Base-by-base conservation (phyloP, 1,139 yeast species). In the Kodamaea ohmeri region DNA sequence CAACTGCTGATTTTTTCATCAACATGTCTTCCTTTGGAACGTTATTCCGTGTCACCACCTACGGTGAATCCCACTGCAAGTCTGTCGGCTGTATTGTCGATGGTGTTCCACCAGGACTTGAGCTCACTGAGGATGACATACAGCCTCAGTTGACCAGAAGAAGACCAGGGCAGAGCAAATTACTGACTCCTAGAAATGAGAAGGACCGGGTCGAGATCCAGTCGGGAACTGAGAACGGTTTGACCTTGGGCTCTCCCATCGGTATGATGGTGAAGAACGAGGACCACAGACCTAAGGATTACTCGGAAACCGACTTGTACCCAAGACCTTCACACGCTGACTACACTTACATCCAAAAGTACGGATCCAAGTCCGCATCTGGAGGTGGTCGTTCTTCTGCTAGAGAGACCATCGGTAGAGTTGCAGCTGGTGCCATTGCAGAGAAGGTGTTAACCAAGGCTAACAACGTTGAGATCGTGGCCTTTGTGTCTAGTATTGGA, bases 271-370 rank as follows among this genome's bases (percentile, higher is more conserved):
- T 92, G 16, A 73, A 74, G 56, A 92, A 92, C 63, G 90, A 92
- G 68, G 98, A 92, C 65, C 98, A 92, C 61, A 79, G 97, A 57
- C 98, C 98, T 13, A 80, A 88, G 49, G 98, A 92, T 63, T 92
- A 92, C 71, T 77, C 88, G 20, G 97, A 90, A 56, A 90, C 95
- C 61, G 97, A 90, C 58, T 74, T 84, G 48, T 92, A 83, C 70
- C 98, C 98, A 48, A 80, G 98, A 62, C 98, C 98, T 18, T 86
- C 96, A 32, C 98, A 92, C 64, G 98, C 98, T 12, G 98, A 92
- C 65, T 89, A 76, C 76, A 92, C 98, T 17, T 92, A 92, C 65
- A 73, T 87, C 55, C 74, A 78, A 49, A 92, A 92, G 65, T 92
- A 92, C 66, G 96, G 97, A 26, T 74, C 80, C 54, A 90, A 92